Evolutionary conservation across 129 eudicot species (phyloP).

Genomic region (Escallonia rubra): DNA sequence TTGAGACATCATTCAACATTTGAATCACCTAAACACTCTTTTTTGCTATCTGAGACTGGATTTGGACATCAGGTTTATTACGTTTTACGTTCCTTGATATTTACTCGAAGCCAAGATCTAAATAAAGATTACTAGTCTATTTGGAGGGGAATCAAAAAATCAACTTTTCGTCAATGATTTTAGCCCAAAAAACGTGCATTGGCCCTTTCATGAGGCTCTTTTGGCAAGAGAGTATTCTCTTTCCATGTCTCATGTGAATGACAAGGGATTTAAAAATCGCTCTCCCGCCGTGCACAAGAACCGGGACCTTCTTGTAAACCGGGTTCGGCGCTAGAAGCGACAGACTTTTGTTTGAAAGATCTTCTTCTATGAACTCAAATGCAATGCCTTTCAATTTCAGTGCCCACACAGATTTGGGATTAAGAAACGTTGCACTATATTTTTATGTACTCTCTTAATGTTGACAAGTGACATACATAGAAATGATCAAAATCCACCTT

Average conservation of each 20-base stretch:
- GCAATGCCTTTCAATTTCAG: constrained; percentile 59
- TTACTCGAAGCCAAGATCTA: no score
- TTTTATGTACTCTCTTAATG: no score
- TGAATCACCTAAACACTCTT: no score
- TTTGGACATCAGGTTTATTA: no score
- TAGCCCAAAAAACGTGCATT: constrained; percentile 58
- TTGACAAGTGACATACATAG: no score
- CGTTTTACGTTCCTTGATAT: no score
- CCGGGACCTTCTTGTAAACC: constrained; percentile 43
- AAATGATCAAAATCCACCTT: no score
- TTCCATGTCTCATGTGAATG: constrained; percentile 55
- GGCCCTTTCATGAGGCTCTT: constrained; percentile 48
- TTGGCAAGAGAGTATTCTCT: constrained; percentile 31
- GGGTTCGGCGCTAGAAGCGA: constrained; percentile 49
- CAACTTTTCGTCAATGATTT: constrained; percentile 51
- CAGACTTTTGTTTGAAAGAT: constrained; percentile 45
- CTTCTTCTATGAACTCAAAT: constrained; percentile 46
- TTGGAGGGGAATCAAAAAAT: no score
- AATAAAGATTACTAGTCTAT: no score
- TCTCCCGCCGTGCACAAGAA: constrained; percentile 47
- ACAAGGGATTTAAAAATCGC: constrained; percentile 49
- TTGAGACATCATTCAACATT: no score
- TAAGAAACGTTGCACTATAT: no score
- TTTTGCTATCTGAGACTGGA: no score
- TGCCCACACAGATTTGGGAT: constrained; percentile 48